Conservation (phyloP, 352 stramenopile species). For the Globisporangium takayamanum region DNA sequence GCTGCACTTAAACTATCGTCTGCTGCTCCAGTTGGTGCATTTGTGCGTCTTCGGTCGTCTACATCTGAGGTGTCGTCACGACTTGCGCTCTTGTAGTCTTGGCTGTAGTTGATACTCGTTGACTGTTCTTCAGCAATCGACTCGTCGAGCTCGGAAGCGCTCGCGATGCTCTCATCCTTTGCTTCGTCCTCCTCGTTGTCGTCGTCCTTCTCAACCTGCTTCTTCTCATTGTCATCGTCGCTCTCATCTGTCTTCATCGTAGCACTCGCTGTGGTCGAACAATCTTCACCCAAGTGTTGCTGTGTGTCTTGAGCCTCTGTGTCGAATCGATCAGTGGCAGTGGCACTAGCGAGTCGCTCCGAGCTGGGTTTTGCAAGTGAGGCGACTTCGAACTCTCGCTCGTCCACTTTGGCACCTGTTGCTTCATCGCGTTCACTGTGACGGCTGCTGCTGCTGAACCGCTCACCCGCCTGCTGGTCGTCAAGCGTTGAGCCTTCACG, state of each 20-base stretch:
- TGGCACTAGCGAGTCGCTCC: not conserved
- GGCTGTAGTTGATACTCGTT: conserved; percentile 15
- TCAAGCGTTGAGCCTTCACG: not conserved
- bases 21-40: conserved; percentile 2
- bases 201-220: conserved; percentile 19
- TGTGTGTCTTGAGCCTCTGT: not conserved
- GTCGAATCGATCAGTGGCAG: not conserved
- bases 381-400: not conserved
- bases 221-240: not conserved
- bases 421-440: not conserved
- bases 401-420: not conserved
- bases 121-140: conserved; percentile 35
- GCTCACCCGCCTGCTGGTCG: not conserved
- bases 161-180: conserved; percentile 47
- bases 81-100: conserved; percentile 23
- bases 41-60: not conserved
- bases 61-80: conserved; percentile 18
- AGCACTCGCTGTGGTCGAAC: no score
- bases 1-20: not conserved
- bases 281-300: no score
- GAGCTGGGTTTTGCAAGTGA: not conserved
- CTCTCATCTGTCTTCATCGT: not conserved
- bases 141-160: conserved; percentile 50
- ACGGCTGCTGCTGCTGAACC: not conserved
- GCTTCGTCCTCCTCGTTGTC: conserved; percentile 41